These are phyloP conservation scores for Fusarium sp. DNA, from an alignment of 2,329 filamentous ascomycete genomes.

Conservation along the genomic window DNA sequence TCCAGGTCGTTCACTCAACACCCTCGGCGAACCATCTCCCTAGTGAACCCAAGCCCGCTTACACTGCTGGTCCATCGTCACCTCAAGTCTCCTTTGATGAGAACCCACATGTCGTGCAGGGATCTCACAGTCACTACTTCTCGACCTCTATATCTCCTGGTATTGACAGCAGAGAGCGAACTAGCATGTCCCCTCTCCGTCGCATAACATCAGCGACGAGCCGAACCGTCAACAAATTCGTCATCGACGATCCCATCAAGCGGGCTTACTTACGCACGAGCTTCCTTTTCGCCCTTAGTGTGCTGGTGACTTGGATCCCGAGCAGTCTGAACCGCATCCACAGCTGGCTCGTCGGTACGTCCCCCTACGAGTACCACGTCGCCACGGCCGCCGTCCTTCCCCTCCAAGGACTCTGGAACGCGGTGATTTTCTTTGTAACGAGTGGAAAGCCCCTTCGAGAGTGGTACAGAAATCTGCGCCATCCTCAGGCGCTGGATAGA, in stretches of 20 bases:
- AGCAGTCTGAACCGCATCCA: constrained; percentile 80
- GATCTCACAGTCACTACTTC: constrained; percentile 44
- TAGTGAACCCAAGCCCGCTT: constrained; percentile 37
- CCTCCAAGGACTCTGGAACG: constrained; percentile 83
- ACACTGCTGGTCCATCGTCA: constrained; percentile 13
- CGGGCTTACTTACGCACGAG: constrained; percentile 68
- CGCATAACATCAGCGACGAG: constrained; percentile 30
- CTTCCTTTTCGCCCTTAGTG: constrained; percentile 68
- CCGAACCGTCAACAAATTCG: constrained; percentile 49
- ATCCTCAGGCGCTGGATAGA: background rate
- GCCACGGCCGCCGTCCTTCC: constrained; percentile 77
- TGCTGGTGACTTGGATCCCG: constrained; percentile 70
- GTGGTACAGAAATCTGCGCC: constrained; percentile 2
- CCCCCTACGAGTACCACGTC: constrained; percentile 73
- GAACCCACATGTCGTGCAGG: constrained; percentile 19
- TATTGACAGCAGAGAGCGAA: background rate
- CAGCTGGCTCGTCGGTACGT: constrained; percentile 63
- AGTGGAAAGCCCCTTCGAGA: constrained; percentile 53
- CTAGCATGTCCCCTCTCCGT: constrained; percentile 19
- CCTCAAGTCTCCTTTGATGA: constrained; percentile 40
- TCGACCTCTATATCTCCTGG: constrained; percentile 46
- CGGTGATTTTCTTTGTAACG: constrained; percentile 77
- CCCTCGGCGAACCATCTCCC: constrained; percentile 36
- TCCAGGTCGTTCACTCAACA: constrained; percentile 53
- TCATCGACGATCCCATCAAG: constrained; percentile 64